Base-by-base conservation (phyloP, 2,329 filamentous ascomycete genomes). In the Parafenestella ontariensis region DNA sequence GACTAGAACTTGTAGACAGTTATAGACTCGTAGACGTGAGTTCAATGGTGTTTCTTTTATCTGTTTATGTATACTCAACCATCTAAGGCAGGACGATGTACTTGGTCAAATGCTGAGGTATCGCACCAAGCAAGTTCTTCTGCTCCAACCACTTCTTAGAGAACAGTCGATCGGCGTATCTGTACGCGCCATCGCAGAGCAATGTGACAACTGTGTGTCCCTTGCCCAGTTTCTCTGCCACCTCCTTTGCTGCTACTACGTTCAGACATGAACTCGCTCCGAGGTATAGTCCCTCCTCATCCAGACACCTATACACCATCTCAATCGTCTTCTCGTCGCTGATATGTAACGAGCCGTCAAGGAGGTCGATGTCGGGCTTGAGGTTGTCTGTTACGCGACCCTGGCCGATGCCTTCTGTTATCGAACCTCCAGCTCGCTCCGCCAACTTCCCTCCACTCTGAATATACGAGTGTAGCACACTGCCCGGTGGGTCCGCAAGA, bases 371-470 rank as follows among this genome's bases (percentile, higher is more conserved):
- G 70, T 99, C 95, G 3, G 90, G 90, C 77, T 86, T 82, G 61
- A 99, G 80, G 78, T 99, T 99, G 72, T 96, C 91, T n/a, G 95
- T 99, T 46, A 99, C 86, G 47, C 95, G 89, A 33, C 95, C 95
- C 80, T 98, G 95, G 18, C 95, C 95, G 69, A 99, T 99, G 21
- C 95, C 95, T 79, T 99, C 95, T 2, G 95, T 99, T 78, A 99
- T 98, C 71, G 90, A 95, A 49, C 90, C 88, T 9, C 95, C 95
- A 2, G 81, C 81, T 46, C 95, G 85, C 72, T 97, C 94, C n/a
- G 82, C 81, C 49, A 98, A 82, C 73, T 90, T 89, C 34, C 93
- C 93, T 11, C 92, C 92, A 15, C 89, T 93, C 55, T 86, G 84
- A 65, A 99, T 89, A 80, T 97, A 98, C 56, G 89, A 92, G 81